These are phyloP conservation scores for Mycena belliarum DNA, from an alignment of 768 basidiomycete species.

Conservation along the genomic window DNA sequence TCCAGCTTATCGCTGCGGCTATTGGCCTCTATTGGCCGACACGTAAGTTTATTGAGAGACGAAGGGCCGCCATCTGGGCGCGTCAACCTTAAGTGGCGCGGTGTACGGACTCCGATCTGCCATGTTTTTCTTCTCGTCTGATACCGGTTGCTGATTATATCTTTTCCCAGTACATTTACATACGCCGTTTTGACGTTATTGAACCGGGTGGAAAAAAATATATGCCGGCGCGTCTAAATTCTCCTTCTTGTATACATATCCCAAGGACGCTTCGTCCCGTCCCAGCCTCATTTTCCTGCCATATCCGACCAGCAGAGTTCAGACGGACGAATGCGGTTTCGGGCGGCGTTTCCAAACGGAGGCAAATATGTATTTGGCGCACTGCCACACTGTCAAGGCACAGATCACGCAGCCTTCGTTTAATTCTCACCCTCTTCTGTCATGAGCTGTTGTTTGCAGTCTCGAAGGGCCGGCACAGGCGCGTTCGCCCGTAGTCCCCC, in stretches of 20 bases:
- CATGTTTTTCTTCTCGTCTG: background rate
- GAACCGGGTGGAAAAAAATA: too few relatives aligned
- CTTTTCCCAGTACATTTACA: background rate
- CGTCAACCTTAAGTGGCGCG: too few relatives aligned
- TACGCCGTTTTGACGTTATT: too few relatives aligned
- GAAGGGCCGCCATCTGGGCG: too few relatives aligned
- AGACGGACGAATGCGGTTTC: background rate
- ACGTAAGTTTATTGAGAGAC: too few relatives aligned
- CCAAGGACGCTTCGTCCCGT: too few relatives aligned
- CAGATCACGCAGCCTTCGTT: background rate
- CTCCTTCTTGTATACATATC: too few relatives aligned
- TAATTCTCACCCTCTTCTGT: constrained; percentile 2
- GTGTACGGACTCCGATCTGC: too few relatives aligned
- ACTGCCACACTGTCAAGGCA: constrained; percentile 10
- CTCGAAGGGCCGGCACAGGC: constrained; percentile 10
- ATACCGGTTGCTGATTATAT: background rate
- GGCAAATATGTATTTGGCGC: background rate
- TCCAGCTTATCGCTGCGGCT: background rate
- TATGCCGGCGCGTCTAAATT: too few relatives aligned
- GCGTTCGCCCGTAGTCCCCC: constrained; percentile 33
- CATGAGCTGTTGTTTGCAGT: constrained; percentile 74
- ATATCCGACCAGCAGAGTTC: background rate
- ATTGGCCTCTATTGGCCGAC: too few relatives aligned
- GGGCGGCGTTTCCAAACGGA: constrained; percentile 9
- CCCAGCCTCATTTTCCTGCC: background rate